These are phyloP conservation scores for Neonectria faginata DNA, from an alignment of 2,329 filamentous ascomycete species.

Conservation along the genomic window DNA sequence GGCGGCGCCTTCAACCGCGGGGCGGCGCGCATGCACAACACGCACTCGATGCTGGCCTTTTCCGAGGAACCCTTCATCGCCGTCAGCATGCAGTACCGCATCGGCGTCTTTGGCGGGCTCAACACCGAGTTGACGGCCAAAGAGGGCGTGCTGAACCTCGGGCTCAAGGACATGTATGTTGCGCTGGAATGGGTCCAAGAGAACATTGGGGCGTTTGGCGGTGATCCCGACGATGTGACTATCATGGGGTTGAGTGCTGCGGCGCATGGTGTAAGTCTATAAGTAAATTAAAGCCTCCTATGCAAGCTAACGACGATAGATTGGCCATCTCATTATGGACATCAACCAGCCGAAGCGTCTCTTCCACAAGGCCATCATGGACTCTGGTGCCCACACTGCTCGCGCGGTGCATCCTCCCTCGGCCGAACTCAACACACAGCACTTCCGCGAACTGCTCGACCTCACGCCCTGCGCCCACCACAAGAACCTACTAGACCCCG, in stretches of 20 bases:
- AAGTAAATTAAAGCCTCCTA: rapidly evolving
- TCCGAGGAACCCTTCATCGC: slow-evolving; percentile 59
- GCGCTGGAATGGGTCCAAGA: slow-evolving; percentile 63
- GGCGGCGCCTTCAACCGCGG: slow-evolving; percentile 50
- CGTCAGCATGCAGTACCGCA: slow-evolving; percentile 60
- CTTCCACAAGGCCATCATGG: slow-evolving; percentile 50
- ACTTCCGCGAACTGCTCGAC: slow-evolving; percentile 47
- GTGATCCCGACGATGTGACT: slow-evolving; percentile 60
- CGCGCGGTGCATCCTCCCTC: slow-evolving; percentile 44
- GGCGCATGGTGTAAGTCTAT: slow-evolving; percentile 46
- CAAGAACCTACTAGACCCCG: slow-evolving; percentile 41
- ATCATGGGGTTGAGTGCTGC: slow-evolving; percentile 58
- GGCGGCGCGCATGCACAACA: slow-evolving; percentile 53
- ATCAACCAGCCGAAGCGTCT: slow-evolving; percentile 47
- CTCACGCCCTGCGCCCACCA: slow-evolving; percentile 45
- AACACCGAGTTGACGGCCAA: slow-evolving; percentile 62
- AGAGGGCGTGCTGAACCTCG: slow-evolving; percentile 65
- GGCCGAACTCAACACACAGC: slow-evolving; percentile 44
- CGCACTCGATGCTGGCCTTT: slow-evolving; percentile 62
- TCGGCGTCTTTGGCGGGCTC: slow-evolving; percentile 70
- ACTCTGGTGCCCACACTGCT: slow-evolving; percentile 48
- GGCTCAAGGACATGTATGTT: slow-evolving; percentile 62
- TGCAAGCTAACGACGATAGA: slow-evolving; percentile 31
- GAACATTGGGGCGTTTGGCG: slow-evolving; percentile 64
- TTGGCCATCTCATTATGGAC: slow-evolving; percentile 50